Percentiles rank a stretch among this genome's conserved stretches.
Evolutionary conservation across 2,329 filamentous ascomycete genomes (phyloP).

Genomic region (Venturia oleaginea): DNA sequence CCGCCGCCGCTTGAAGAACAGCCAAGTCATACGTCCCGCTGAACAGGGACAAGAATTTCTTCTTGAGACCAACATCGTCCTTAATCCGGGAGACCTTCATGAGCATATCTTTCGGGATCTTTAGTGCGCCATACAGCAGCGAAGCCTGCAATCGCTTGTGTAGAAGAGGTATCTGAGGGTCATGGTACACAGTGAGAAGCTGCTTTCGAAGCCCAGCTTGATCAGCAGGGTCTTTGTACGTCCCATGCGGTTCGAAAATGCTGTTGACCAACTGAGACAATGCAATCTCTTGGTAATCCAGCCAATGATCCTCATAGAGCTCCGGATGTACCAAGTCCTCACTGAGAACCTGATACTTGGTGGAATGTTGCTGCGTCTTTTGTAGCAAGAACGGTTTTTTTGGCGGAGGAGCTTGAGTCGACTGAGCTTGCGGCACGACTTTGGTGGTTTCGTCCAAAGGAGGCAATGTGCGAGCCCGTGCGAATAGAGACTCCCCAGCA

Average conservation of each 20-base stretch:
- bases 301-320: constrained; percentile 55
- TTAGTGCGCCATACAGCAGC: constrained; percentile 47
- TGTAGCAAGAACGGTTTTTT: not conserved
- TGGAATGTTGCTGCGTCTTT: not conserved
- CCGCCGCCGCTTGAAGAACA: constrained; percentile 43
- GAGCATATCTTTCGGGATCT: constrained; percentile 44
- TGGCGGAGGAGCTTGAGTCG: not conserved
- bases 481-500: not conserved
- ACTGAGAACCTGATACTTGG: constrained; percentile 40
- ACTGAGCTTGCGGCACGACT: not conserved
- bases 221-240: constrained; percentile 18
- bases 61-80: constrained; percentile 49
- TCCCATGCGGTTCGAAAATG: constrained; percentile 38
- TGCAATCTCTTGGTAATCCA: constrained; percentile 51
- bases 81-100: constrained; percentile 37
- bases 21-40: constrained; percentile 47
- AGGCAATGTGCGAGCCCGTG: not conserved
- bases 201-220: constrained; percentile 32
- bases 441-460: not conserved
- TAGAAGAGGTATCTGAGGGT: constrained; percentile 39
- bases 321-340: constrained; percentile 48
- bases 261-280: constrained; percentile 52
- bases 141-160: constrained; percentile 51
- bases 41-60: constrained; percentile 49
- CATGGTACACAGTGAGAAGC: constrained; percentile 47